phyloP scores from a whole-genome alignment of 176 grass and related monocot species.

The Olyra latifolia region DNA sequence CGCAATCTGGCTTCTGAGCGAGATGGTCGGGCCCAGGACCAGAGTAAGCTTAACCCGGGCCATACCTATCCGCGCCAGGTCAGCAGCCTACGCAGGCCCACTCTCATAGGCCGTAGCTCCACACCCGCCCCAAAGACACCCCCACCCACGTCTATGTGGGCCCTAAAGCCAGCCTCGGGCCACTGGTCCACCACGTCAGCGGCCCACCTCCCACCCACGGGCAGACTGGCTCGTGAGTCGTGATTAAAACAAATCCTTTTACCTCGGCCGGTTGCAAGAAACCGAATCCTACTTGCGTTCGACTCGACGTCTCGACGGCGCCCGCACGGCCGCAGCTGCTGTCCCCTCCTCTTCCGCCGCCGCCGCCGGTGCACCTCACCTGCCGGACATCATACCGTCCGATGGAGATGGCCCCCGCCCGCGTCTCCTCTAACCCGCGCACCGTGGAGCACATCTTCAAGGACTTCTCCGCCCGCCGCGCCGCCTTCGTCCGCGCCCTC shows the following conservation, averaged over 20 bases:
- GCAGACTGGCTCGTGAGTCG: neutral
- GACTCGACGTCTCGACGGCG: slow-evolving; percentile 33
- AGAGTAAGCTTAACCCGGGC: neutral
- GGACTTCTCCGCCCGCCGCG: slow-evolving; percentile 64
- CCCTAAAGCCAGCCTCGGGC: rapidly evolving
- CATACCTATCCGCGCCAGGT: slow-evolving; percentile 38
- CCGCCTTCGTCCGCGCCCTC: slow-evolving; percentile 68
- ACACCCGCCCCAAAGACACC: neutral
- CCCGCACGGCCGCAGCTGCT: slow-evolving; percentile 1
- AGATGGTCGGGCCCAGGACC: neutral
- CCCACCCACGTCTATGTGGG: neutral
- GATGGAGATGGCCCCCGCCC: slow-evolving; percentile 47
- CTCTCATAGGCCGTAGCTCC: neutral
- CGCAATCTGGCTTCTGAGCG: too few relatives aligned
- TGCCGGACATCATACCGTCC: neutral
- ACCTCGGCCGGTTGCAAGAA: slow-evolving; percentile 31
- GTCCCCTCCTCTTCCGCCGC: neutral
- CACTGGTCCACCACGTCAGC: neutral
- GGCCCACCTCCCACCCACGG: rapidly evolving
- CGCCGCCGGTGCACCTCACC: neutral
- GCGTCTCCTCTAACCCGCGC: slow-evolving; percentile 44
- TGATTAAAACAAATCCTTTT: slow-evolving; percentile 18
- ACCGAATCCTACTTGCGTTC: slow-evolving; percentile 23
- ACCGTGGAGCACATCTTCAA: slow-evolving; percentile 77
- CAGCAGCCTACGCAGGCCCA: slow-evolving; percentile 33